Evolutionary conservation across 345 rosid genomes (phyloP).

Genomic region (Salix udensis): DNA sequence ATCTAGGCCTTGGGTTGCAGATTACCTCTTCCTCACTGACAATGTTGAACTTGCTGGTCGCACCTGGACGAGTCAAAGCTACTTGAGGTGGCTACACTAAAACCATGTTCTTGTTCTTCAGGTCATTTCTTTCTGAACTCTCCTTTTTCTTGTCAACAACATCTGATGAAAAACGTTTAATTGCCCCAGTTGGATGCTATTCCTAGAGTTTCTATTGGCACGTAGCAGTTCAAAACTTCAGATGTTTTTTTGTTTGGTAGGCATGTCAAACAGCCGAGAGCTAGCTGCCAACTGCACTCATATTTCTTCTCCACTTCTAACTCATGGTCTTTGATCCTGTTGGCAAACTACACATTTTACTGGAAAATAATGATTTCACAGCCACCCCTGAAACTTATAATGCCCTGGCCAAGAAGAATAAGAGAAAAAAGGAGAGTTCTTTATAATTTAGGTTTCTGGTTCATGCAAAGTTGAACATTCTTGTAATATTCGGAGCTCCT

Average conservation of each 20-base stretch:
- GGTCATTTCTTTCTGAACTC: neutral
- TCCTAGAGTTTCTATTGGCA: neutral
- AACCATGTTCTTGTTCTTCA: too few species aligned
- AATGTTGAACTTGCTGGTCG: constrained; percentile 18
- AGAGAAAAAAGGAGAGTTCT: neutral
- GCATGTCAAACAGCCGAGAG: neutral
- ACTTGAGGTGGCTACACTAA: neutral
- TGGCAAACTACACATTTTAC: neutral
- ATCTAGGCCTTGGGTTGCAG: constrained; percentile 57
- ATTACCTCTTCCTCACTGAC: constrained; percentile 51
- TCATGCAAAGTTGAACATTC: neutral
- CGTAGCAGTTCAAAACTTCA: neutral
- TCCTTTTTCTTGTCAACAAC: neutral
- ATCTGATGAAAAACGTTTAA: neutral
- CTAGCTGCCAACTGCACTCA: neutral
- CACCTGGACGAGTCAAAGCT: neutral
- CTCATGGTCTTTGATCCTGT: neutral
- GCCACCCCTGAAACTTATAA: neutral
- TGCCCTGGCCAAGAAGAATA: neutral
- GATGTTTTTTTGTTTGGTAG: neutral
- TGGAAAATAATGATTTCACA: neutral
- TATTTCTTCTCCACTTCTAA: neutral
- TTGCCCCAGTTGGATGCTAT: neutral
- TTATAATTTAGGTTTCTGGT: neutral
- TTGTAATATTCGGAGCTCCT: neutral